phyloP scores from a whole-genome alignment of 352 stramenopile genomes.

The Halophytophthora batemanensis region DNA sequence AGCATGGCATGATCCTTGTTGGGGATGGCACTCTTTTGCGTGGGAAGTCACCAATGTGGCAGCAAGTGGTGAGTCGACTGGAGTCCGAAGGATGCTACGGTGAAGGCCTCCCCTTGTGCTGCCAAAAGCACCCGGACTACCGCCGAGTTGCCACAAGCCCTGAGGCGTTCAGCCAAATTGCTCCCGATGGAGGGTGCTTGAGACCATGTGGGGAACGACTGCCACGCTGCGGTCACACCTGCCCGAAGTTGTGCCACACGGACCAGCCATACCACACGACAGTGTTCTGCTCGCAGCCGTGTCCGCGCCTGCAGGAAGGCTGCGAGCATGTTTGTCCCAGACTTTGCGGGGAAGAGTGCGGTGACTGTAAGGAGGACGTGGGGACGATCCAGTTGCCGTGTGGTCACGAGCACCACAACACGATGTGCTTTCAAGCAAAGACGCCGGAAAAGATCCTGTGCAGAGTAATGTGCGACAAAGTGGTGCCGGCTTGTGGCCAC shows the following conservation, averaged over 20 bases:
- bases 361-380: constrained; percentile 41
- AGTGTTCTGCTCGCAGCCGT: constrained; percentile 57
- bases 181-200: constrained; percentile 74
- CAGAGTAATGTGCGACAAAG: constrained; percentile 22
- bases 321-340: constrained; percentile 54
- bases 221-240: constrained; percentile 40
- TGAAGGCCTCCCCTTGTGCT: constrained; percentile 39
- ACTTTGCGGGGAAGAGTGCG: constrained; percentile 58
- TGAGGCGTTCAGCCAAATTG: constrained; percentile 36
- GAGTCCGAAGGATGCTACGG: constrained; percentile 36
- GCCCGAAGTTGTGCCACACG: constrained; percentile 60
- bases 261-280: constrained; percentile 40
- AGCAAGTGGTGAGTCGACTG: constrained; percentile 56
- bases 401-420: constrained; percentile 41
- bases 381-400: constrained; percentile 42
- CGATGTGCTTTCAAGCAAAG: constrained; percentile 24
- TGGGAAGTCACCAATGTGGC: constrained; percentile 43
- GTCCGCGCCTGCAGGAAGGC: constrained; percentile 36
- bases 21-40: constrained; percentile 40
- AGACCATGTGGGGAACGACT: constrained; percentile 50
- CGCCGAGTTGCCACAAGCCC: constrained; percentile 16
- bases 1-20: constrained; percentile 53
- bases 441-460: constrained; percentile 21
- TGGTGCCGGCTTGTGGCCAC: constrained; percentile 32
- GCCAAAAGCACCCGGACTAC: constrained; percentile 32